Base-by-base conservation (phyloP, 805 yeast species). In the Naumovozyma dairenensis region DNA sequence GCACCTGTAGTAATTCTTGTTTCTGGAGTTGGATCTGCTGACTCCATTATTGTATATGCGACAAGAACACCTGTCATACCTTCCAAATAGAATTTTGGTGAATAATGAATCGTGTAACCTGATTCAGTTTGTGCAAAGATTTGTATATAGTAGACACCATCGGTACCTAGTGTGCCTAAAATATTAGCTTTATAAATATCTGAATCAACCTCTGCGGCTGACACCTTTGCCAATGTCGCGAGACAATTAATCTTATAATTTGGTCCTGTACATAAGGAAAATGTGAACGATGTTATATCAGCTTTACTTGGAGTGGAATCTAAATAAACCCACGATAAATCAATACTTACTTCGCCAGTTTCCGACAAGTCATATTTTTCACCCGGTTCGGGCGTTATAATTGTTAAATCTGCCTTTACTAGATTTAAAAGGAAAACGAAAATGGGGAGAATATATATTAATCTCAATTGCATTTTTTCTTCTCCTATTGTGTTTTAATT, bases 71-170 rank as follows among this genome's bases (percentile, higher is more conserved):
- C 96, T 1, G 75, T 62, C 92, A 89, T 79, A 6, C 83, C 93
- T 0, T 63, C 54, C 34, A 89, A 60, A 27, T 57, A 45, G 59
- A 86, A 79, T 46, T 92, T 63, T 25, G 65, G 61, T 3, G 87
- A 55, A 55, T 83, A 83, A 48, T 77, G 81, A 43, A 75, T 76
- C 1, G 83, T 66, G 46, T 60, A 64, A 25, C 75, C 79, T 2
- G 43, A 42, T 3, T 58, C 43, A 1, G 56, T 38, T 7, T 45
- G 38, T 1, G 84, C 71, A 42, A 69, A 70, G 19, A 85, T 55
- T 60, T 87, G 96, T 40, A 87, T 51, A 55, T 63, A 82, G 57
- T 74, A 89, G 32, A 53, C 45, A 25, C 96, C 97, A 48, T 67
- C 55, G 1, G 72, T 68, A 20, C 77, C 83, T 10, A 53, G 53